Conservation (phyloP, 257 asterid genomes). For the Vinca minor region DNA sequence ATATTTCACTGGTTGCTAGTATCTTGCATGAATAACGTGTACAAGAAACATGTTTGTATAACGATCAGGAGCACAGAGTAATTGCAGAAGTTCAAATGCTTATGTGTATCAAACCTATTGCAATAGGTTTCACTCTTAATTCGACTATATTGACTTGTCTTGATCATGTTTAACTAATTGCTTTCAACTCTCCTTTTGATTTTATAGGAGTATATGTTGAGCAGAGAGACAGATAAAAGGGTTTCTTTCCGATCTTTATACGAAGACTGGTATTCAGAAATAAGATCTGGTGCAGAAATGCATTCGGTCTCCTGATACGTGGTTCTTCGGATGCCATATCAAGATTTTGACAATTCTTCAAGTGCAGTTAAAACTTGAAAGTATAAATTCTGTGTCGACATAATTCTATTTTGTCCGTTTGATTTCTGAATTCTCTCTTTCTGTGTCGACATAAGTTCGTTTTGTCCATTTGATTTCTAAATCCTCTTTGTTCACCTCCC, state of each 20-base stretch:
- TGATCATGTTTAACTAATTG: background rate
- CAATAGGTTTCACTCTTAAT: background rate
- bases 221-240: background rate
- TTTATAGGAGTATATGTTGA: background rate
- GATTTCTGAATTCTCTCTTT: background rate
- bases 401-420: background rate
- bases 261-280: too few relatives aligned
- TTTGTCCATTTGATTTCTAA: too few relatives aligned
- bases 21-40: background rate
- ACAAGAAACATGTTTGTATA: background rate
- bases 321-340: background rate
- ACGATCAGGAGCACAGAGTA: background rate
- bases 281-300: slow-evolving; percentile 1
- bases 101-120: background rate
- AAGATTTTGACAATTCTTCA: slow-evolving; percentile 6
- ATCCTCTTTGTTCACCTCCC: too few relatives aligned
- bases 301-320: background rate
- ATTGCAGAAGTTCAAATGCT: background rate
- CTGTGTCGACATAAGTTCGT: too few relatives aligned
- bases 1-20: too few relatives aligned
- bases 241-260: too few relatives aligned
- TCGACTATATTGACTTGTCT: background rate
- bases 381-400: background rate
- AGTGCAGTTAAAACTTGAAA: background rate
- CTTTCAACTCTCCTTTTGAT: slow-evolving; percentile 1